phyloP scores from a whole-genome alignment of 2,329 filamentous ascomycete species.

The Trichoderma sp. region DNA sequence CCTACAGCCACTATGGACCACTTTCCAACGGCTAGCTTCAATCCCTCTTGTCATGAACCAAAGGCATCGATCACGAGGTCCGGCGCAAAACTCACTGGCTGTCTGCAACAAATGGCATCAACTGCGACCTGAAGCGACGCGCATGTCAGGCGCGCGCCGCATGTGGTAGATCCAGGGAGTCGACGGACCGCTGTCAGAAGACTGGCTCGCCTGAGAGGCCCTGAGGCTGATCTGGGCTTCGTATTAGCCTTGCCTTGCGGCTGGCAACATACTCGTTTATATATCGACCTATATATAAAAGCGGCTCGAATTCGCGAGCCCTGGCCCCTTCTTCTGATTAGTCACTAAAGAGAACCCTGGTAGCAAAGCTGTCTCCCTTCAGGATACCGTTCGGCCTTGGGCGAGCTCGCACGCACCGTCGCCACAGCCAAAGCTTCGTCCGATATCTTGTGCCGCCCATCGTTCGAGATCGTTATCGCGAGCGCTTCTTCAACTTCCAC shows the following conservation, averaged over 20 bases:
- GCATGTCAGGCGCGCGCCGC: slow-evolving; percentile 28
- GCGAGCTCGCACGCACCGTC: slow-evolving; percentile 40
- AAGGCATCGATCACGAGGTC: slow-evolving; percentile 22
- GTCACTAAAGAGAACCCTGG: slow-evolving; percentile 5
- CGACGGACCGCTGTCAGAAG: slow-evolving; percentile 34
- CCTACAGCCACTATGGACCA: neutral
- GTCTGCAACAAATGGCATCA: slow-evolving; percentile 15
- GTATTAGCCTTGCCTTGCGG: neutral
- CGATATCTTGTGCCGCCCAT: slow-evolving; percentile 69
- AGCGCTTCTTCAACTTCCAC: slow-evolving; percentile 68
- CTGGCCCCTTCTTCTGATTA: slow-evolving; percentile 15
- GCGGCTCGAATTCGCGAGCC: neutral
- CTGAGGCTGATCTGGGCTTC: neutral
- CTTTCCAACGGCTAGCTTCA: neutral
- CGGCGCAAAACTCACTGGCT: neutral
- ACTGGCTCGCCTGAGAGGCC: slow-evolving; percentile 33
- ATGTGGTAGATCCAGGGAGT: slow-evolving; percentile 22
- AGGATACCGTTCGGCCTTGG: slow-evolving; percentile 41
- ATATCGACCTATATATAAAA: slow-evolving; percentile 19
- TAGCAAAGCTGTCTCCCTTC: slow-evolving; percentile 48
- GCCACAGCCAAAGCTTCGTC: slow-evolving; percentile 54
- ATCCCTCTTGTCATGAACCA: slow-evolving; percentile 19
- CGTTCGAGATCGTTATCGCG: slow-evolving; percentile 62
- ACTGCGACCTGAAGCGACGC: slow-evolving; percentile 13
- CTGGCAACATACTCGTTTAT: slow-evolving; percentile 1